These are phyloP conservation scores for Colletotrichum sp. DNA, from an alignment of 2,329 filamentous ascomycete species.

Conservation along the genomic window DNA sequence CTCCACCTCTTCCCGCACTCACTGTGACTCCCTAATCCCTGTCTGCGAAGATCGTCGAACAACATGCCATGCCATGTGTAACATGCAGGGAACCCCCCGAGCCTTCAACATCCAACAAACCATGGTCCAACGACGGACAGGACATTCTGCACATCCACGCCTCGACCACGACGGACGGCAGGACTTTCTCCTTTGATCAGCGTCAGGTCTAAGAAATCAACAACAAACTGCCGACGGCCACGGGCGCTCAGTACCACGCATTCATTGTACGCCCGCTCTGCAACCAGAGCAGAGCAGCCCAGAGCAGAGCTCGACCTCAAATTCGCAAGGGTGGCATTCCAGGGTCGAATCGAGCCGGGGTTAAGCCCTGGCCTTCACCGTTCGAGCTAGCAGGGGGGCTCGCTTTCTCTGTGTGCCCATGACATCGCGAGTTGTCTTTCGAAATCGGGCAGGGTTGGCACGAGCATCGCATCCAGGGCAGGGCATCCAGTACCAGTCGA, in stretches of 20 bases:
- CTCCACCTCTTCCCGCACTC: background rate
- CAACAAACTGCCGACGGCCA: background rate
- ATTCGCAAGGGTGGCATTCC: conserved; percentile 7
- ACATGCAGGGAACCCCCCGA: background rate
- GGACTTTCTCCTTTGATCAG: background rate
- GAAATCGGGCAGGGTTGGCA: conserved; percentile 2
- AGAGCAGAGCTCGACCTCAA: background rate
- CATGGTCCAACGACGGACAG: background rate
- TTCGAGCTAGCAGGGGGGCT: conserved; percentile 6
- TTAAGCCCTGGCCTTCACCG: conserved; percentile 4
- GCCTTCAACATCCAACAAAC: background rate
- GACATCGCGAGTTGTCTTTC: background rate
- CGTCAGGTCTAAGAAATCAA: background rate
- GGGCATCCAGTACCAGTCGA: too few relatives aligned
- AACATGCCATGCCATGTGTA: conserved; percentile 1
- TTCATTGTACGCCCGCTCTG: background rate
- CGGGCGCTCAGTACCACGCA: background rate
- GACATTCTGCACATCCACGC: background rate
- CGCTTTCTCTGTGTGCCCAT: background rate
- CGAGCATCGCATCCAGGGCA: background rate
- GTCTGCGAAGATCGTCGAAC: background rate
- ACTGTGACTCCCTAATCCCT: background rate
- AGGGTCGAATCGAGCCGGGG: background rate
- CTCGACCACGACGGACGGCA: background rate
- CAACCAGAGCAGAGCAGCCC: background rate